A percentile compares a stretch with the other conserved stretches of the same genome.
Conservation (phyloP, 192 early-diverging fungal species). For the Chytriomyces sp. region DNA sequence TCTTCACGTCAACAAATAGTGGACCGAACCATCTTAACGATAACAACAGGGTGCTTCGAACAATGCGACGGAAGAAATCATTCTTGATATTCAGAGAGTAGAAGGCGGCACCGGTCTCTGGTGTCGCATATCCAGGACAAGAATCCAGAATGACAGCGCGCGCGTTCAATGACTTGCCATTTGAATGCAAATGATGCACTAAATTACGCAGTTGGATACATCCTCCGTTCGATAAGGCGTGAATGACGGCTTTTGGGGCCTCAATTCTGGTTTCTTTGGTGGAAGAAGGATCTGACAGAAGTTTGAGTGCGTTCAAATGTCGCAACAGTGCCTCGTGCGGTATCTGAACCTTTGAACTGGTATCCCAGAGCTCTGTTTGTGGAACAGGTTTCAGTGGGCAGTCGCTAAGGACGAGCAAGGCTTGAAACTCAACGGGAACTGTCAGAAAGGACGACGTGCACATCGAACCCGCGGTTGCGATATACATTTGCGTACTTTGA, state of each 20-base stretch:
- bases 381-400: not conserved
- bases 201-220: not conserved
- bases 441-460: no score
- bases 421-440: no score
- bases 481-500: constrained; percentile 12
- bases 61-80: not conserved
- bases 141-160: not conserved
- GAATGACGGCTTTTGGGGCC: not conserved
- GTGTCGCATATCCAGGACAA: not conserved
- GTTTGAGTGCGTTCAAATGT: not conserved
- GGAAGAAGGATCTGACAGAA: no score
- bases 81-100: not conserved
- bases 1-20: not conserved
- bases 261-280: no score
- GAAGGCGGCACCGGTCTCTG: not conserved
- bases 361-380: no score
- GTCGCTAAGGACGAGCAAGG: no score
- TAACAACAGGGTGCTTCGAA: not conserved
- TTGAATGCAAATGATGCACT: not conserved
- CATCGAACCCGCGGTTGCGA: no score
- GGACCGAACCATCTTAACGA: not conserved
- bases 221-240: constrained; percentile 15
- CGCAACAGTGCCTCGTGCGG: not conserved
- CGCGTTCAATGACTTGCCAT: not conserved
- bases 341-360: no score